A percentile compares a stretch with the other conserved stretches of the same genome.
Conservation (phyloP, 1,139 yeast species). For the Yamadazyma dushanensis region DNA sequence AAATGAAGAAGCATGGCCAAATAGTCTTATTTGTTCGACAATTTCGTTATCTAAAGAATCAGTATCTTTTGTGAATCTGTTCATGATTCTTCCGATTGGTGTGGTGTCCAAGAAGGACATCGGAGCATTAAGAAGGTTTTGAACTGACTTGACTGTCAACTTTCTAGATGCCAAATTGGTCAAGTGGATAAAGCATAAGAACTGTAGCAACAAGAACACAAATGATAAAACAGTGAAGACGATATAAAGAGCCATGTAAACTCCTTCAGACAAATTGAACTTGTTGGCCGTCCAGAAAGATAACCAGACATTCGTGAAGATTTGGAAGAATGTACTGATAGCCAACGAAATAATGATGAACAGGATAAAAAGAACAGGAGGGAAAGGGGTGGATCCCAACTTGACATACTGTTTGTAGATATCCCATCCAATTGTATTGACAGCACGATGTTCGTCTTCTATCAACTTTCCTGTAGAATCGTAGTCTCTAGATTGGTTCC, state of each 20-base stretch:
- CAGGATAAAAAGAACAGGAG: slow-evolving; percentile 19
- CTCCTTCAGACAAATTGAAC: slow-evolving; percentile 50
- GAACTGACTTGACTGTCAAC: slow-evolving; percentile 52
- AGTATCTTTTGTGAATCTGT: slow-evolving; percentile 76
- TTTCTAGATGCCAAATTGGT: slow-evolving; percentile 50
- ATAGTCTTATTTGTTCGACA: slow-evolving; percentile 58
- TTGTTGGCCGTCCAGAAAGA: slow-evolving; percentile 76
- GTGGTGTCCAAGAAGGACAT: slow-evolving; percentile 65
- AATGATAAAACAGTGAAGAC: slow-evolving; percentile 49
- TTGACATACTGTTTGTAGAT: slow-evolving; percentile 48
- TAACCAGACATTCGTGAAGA: slow-evolving; percentile 79
- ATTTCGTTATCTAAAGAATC: slow-evolving; percentile 80
- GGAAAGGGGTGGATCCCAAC: slow-evolving; percentile 56
- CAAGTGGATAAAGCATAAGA: slow-evolving; percentile 50
- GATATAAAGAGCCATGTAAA: slow-evolving; percentile 74
- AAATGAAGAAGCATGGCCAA: slow-evolving; percentile 45
- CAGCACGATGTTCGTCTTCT: slow-evolving; percentile 36
- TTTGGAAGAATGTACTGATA: slow-evolving; percentile 56
- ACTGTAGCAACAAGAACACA: slow-evolving; percentile 42
- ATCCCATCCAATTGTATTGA: slow-evolving; percentile 34
- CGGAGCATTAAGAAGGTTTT: slow-evolving; percentile 58
- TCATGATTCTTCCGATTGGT: slow-evolving; percentile 61
- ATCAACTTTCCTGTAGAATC: slow-evolving; percentile 29
- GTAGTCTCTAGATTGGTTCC: slow-evolving; percentile 7
- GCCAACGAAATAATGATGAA: slow-evolving; percentile 21